Evolutionary conservation across 306 rosid species (phyloP).

Genomic region (Cicer yamashitae): DNA sequence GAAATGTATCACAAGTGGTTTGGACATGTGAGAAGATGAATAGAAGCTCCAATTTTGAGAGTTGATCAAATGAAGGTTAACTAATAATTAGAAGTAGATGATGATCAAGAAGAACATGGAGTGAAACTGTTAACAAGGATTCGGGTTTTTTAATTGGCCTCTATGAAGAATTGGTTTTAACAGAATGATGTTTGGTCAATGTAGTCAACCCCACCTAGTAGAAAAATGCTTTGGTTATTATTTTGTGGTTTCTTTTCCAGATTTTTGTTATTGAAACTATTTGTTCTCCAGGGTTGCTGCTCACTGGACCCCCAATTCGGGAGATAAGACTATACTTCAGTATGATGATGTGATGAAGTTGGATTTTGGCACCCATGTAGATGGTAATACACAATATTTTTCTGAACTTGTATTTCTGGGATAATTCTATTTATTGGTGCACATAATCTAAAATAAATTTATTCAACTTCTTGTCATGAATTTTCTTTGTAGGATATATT

Average conservation of each 20-base stretch:
- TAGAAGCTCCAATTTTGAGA: not conserved
- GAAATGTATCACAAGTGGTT: not conserved
- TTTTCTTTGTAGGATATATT: conserved; percentile 68
- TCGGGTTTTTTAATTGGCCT: not conserved
- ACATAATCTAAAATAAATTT: conserved; percentile 19
- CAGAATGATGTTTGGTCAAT: not conserved
- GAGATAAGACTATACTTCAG: conserved; percentile 92
- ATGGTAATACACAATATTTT: conserved; percentile 61
- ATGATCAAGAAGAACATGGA: not conserved
- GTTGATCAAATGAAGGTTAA: not conserved
- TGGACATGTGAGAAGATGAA: conserved; percentile 20
- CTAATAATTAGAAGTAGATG: conserved; percentile 19
- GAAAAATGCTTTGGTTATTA: not conserved
- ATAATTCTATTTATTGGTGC: conserved; percentile 27
- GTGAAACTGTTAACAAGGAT: conserved; percentile 4
- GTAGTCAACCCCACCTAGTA: not conserved
- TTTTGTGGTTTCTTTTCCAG: not conserved
- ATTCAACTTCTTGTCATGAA: conserved; percentile 29
- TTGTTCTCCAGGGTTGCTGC: conserved; percentile 85
- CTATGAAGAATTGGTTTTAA: not conserved
- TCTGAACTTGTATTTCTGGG: conserved; percentile 6
- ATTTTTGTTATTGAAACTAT: conserved; percentile 37
- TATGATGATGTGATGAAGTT: conserved; percentile 96
- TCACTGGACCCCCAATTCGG: conserved; percentile 97
- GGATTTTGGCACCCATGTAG: conserved; percentile 96